Percentiles rank a stretch among this genome's conserved stretches.
Conservation (phyloP, 139 green algal species). For the Chlorella vulgaris region DNA sequence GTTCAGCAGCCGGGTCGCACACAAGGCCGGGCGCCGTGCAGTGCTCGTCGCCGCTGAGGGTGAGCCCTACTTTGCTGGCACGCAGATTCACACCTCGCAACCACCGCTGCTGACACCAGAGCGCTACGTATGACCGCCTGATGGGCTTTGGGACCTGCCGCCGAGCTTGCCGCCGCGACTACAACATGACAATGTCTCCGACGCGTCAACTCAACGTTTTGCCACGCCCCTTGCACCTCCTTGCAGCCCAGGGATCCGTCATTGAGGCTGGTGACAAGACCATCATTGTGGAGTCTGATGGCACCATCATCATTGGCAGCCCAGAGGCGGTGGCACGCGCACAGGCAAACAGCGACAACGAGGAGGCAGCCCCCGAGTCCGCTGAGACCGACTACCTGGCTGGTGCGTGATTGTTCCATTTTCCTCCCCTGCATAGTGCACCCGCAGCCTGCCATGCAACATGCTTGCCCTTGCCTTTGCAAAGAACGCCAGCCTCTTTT, state of each 20-base stretch:
- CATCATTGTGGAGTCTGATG: slow-evolving; percentile 17
- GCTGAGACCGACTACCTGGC: slow-evolving; percentile 16
- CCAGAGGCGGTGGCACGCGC: background rate
- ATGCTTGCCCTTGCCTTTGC: too few species aligned
- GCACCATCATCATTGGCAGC: slow-evolving; percentile 21
- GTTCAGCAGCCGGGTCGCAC: background rate
- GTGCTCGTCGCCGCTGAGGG: background rate
- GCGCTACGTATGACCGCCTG: too few species aligned
- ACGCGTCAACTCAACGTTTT: too few species aligned
- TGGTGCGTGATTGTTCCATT: too few species aligned
- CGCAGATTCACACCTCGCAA: background rate
- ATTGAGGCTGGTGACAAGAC: slow-evolving; percentile 16
- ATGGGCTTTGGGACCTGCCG: too few species aligned
- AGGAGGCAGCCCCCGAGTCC: background rate
- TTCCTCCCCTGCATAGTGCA: too few species aligned
- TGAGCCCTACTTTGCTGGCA: background rate
- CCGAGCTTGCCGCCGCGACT: too few species aligned
- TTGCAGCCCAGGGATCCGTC: background rate
- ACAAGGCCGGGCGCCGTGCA: background rate
- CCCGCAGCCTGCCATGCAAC: background rate
- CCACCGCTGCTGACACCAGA: background rate
- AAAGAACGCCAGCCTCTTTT: too few species aligned
- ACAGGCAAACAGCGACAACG: background rate
- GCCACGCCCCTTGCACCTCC: background rate
- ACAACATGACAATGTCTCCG: too few species aligned